Percentiles rank a stretch among this genome's conserved stretches.
These are phyloP conservation scores for Aspergillus fumigatiaffinis DNA, from an alignment of 2,329 filamentous ascomycete genomes.

Conservation along the genomic window DNA sequence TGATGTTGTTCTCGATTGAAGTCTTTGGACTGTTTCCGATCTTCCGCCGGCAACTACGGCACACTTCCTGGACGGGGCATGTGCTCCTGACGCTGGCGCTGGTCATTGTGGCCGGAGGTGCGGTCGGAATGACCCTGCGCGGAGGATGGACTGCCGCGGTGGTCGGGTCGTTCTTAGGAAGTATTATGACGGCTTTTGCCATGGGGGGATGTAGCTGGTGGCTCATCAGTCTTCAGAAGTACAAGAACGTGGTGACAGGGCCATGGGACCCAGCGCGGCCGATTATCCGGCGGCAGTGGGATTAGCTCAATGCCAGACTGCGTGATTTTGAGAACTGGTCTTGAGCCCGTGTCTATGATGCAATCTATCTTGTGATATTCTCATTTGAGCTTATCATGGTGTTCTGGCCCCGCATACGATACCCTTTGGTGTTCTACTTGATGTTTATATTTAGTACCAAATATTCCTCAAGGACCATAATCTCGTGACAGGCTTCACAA, in stretches of 20 bases:
- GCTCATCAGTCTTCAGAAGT: slow-evolving; percentile 94
- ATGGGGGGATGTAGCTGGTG: slow-evolving; percentile 98
- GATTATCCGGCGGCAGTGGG: slow-evolving; percentile 42
- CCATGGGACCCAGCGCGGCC: slow-evolving; percentile 96
- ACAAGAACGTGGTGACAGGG: slow-evolving; percentile 98
- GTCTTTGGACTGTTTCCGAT: slow-evolving; percentile 98
- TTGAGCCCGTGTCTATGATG: background rate
- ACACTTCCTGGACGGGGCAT: slow-evolving; percentile 78
- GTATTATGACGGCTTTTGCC: slow-evolving; percentile 67
- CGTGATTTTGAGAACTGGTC: background rate
- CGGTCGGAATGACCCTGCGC: slow-evolving; percentile 61
- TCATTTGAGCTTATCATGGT: background rate
- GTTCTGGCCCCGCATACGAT: background rate
- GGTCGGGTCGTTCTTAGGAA: slow-evolving; percentile 71
- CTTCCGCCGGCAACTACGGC: slow-evolving; percentile 81
- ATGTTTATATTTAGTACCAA: background rate
- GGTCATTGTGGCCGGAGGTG: slow-evolving; percentile 74
- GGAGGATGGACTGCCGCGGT: slow-evolving; percentile 55
- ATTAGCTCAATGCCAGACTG: slow-evolving; percentile 19
- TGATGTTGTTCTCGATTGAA: slow-evolving; percentile 94
- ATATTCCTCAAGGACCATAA: background rate
- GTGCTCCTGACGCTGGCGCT: slow-evolving; percentile 70
- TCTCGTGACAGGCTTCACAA: background rate
- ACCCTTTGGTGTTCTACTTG: background rate
- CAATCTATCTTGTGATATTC: slow-evolving; percentile 1